Conservation (phyloP, 768 basidiomycete species). For the Collybia sp. region DNA sequence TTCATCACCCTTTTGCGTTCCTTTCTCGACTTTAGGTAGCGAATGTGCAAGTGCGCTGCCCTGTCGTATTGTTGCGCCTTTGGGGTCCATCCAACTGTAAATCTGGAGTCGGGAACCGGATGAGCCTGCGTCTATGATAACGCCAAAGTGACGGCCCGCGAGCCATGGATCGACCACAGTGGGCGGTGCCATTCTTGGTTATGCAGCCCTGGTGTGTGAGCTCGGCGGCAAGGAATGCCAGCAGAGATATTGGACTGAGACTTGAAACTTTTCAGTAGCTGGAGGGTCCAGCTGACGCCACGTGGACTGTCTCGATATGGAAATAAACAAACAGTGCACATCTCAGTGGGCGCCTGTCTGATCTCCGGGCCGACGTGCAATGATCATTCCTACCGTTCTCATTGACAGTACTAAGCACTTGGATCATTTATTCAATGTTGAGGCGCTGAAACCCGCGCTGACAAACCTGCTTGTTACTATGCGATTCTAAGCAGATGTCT, state of each 20-base stretch:
- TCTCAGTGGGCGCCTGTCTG: no score
- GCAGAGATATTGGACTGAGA: not conserved
- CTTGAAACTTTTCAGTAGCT: conserved; percentile 1
- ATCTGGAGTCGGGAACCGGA: conserved; percentile 95
- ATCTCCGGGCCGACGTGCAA: no score
- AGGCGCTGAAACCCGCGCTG: no score
- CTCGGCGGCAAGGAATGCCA: not conserved
- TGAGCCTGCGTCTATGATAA: conserved; percentile 98
- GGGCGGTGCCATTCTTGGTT: conserved; percentile 64
- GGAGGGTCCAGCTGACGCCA: no score
- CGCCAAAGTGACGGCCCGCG: conserved; percentile 76
- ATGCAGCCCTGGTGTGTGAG: not conserved
- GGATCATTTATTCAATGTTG: no score
- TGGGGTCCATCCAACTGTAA: conserved; percentile 93
- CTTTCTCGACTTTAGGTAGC: conserved; percentile 89
- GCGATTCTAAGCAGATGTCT: no score
- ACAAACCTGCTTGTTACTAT: no score
- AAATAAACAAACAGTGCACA: no score
- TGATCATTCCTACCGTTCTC: no score
- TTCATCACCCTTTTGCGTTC: conserved; percentile 70
- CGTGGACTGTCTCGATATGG: no score
- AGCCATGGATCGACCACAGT: conserved; percentile 72
- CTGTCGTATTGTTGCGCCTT: conserved; percentile 41
- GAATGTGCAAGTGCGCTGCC: conserved; percentile 47
- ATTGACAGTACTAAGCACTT: no score